Conservation (phyloP, 805 yeast species). For the Maudiozyma barnettii region DNA sequence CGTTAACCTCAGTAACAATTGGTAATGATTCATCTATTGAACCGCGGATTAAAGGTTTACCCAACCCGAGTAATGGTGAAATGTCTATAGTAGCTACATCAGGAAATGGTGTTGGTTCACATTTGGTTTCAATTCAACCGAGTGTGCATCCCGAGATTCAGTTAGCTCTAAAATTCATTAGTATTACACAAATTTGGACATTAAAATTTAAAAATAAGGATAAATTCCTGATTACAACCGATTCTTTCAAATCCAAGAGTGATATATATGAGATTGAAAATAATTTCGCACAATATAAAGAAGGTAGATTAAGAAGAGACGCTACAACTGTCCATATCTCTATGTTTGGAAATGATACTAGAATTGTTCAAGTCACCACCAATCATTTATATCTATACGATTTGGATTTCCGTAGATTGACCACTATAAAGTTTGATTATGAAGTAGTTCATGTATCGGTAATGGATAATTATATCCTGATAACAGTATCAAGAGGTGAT, state of each 20-base stretch:
- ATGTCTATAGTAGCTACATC: conserved; percentile 59
- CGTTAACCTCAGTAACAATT: conserved; percentile 55
- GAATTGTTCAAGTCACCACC: conserved; percentile 67
- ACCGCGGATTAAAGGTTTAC: conserved; percentile 46
- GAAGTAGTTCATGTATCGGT: conserved; percentile 58
- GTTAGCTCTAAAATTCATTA: conserved; percentile 61
- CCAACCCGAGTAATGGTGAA: conserved; percentile 60
- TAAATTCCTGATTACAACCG: conserved; percentile 62
- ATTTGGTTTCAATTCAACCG: conserved; percentile 54
- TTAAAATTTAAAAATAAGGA: conserved; percentile 37
- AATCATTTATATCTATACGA: conserved; percentile 55
- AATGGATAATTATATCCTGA: conserved; percentile 51
- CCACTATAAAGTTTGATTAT: conserved; percentile 44
- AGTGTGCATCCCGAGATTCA: conserved; percentile 58
- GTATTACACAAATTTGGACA: conserved; percentile 70
- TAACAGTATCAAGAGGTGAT: conserved; percentile 63
- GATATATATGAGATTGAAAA: conserved; percentile 58
- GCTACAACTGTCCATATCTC: conserved; percentile 60
- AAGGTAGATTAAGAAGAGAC: conserved; percentile 54
- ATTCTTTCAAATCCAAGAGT: conserved; percentile 50
- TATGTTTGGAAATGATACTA: conserved; percentile 43
- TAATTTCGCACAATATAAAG: conserved; percentile 50
- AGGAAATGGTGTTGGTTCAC: conserved; percentile 50
- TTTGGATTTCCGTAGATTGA: conserved; percentile 44
- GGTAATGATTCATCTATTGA: conserved; percentile 50